Conservation (phyloP, 805 yeast species). For the Maudiozyma barnettii region DNA sequence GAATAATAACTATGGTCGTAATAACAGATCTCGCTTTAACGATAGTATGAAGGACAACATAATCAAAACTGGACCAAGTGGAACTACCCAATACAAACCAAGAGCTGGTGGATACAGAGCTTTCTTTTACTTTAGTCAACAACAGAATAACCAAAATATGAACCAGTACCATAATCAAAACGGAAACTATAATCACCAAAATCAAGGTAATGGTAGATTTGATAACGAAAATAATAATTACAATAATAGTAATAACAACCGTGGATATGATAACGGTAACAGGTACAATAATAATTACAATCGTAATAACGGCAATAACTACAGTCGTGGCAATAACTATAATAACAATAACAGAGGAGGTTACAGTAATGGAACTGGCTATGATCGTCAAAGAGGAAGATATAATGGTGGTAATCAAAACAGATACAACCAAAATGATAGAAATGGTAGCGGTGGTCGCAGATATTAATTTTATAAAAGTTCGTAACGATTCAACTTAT, state of each 20-base stretch:
- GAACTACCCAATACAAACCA: conserved; percentile 36
- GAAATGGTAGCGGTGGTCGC: conserved; percentile 7
- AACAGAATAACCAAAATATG: conserved; percentile 12
- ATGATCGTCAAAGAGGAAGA: conserved; percentile 4
- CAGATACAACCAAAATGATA: conserved; percentile 8
- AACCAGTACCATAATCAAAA: neutral
- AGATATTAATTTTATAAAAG: neutral
- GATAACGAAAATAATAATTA: conserved; percentile 5
- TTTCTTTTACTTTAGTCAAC: conserved; percentile 30
- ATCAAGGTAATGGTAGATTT: conserved; percentile 3
- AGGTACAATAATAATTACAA: conserved; percentile 7
- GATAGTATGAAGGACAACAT: conserved; percentile 33
- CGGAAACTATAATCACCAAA: conserved; percentile 3
- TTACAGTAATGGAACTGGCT: conserved; percentile 10
- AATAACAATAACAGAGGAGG: neutral
- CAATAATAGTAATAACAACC: conserved; percentile 7
- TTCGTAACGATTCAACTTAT: too few species aligned
- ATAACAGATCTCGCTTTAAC: conserved; percentile 23
- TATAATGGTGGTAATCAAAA: neutral
- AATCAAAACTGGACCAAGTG: conserved; percentile 40
- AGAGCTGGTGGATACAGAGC: conserved; percentile 45
- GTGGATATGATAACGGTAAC: conserved; percentile 2
- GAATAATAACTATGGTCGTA: conserved; percentile 22
- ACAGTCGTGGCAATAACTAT: conserved; percentile 1
- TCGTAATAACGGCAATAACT: conserved; percentile 2